These are phyloP conservation scores for Ophiostoma tasmaniense DNA, from an alignment of 2,329 filamentous ascomycete genomes.

Conservation along the genomic window DNA sequence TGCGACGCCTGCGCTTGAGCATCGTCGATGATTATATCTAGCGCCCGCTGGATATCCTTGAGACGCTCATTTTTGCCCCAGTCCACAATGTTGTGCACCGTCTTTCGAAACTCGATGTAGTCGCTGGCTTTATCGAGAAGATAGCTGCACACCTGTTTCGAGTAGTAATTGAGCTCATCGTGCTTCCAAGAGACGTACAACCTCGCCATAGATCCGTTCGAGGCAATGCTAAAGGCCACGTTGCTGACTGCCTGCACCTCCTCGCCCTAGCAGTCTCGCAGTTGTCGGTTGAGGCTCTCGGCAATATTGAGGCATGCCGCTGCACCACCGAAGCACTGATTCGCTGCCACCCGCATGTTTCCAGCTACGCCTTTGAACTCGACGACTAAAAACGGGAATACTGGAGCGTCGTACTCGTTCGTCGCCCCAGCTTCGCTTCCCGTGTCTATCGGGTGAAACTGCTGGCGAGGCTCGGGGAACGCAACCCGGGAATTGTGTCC, in stretches of 20 bases:
- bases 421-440: neutral
- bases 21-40: neutral
- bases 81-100: neutral
- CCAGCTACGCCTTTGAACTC: neutral
- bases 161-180: neutral
- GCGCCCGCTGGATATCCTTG: neutral
- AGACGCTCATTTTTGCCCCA: neutral
- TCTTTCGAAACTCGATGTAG: neutral
- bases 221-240: neutral
- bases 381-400: neutral
- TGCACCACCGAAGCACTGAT: neutral
- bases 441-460: neutral
- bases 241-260: neutral
- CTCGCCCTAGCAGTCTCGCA: neutral
- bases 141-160: neutral
- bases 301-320: neutral
- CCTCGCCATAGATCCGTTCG: neutral
- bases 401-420: neutral
- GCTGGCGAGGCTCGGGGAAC: neutral
- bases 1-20: neutral
- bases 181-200: neutral
- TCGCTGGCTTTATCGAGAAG: neutral
- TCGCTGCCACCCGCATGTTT: neutral
- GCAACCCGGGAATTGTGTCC: neutral
- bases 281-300: neutral